Base-by-base conservation (phyloP, 257 asterid genomes). In the Fraxinus anomala region DNA sequence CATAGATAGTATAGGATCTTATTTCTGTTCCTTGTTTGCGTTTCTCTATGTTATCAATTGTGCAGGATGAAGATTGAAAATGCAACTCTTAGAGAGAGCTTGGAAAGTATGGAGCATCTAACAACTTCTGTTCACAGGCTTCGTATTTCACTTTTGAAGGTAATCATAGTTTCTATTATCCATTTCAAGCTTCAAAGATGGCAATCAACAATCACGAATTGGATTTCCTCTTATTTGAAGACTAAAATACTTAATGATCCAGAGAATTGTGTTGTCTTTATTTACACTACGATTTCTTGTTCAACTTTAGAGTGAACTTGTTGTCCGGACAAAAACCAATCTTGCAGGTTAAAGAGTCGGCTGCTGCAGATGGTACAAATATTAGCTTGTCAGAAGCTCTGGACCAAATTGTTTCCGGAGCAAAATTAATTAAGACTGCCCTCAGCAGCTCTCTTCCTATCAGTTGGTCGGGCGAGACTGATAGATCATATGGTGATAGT, bases 21-120 rank as follows among this genome's bases (percentile, higher is more conserved):
- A 26, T 9, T 65, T 16, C 7, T 13, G 34, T 67, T 73, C 23
- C 69, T 54, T 28, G 5, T 39, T 37, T 68, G 31, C 47, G 42
- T 28, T 70, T 2, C 23, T 79, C 79, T 67, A 49, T n/a, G 49
- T 34, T 68, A 24, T 76, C 42, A n/a, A 42, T 69, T 61, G 76
- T 78, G 83, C 86, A 95, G 99, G 90, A 88, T 96, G 94, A 92
- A 85, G 86, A 89, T 96, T 49, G 99, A 96, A 83, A 89, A 93
- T 80, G 98, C 97, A 42, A 93, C 97, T n/a, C 89, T 96, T 5
- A 93, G 85, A 85, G 99, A 96, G 91, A 93, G 97, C 88, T 85
- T 96, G 76, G 98, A 87, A 74, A 93, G 91, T 75, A 95, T 93
- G 99, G 97, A 93, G 84, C 94, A 93, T 83, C 90, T 95, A 76